Base-by-base conservation (phyloP, 108 stramenopile genomes). In the Skeletonema grethae region DNA sequence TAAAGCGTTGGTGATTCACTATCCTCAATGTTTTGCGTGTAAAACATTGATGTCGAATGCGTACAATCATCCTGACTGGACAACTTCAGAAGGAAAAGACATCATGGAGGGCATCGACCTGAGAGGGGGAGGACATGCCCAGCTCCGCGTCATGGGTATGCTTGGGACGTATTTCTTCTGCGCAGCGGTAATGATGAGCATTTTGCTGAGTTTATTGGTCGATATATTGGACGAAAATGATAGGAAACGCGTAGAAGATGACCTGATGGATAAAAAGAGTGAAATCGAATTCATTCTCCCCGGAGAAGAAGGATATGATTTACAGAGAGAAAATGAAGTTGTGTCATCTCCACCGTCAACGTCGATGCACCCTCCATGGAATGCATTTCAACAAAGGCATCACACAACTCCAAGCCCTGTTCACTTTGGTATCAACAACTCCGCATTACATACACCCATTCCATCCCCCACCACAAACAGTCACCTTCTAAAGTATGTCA, bases 141-240 rank as follows among this genome's bases (percentile, higher is more conserved):
- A 76, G 29, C 69, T 94, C 34, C 84, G 85, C 20, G 89, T 94
- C 2, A 56, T 80, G 9, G 93, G 90, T 13, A 83, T 94, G 88
- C 58, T 60, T 13, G 93, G 90, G 9, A 94, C 90, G 13, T 94
- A 94, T 67, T 79, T 77, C 57, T 94, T 94, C 76, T 90, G 93
- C 69, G 86, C 63, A 0, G 89, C 93, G 13, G 93, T 91, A 30
- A 88, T 94, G 56, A 59, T 90, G 43, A 91, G 90, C 24, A 87
- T 94, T 67, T 69, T 92, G 16, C 53, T 92, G 66, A 85, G 87
- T 61, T 64, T 94, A 48, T 45, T 88, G 20, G 87, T 94, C 18
- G 93, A 94, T 64, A 30, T 61, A 7, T 75, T 87, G 25, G 87
- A 92, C 63, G 79, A 57, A 36, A 74, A 20, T 39, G 65, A 78